Evolutionary conservation across 352 stramenopile species (phyloP).

Genomic region (Sclerospora graminicola): DNA sequence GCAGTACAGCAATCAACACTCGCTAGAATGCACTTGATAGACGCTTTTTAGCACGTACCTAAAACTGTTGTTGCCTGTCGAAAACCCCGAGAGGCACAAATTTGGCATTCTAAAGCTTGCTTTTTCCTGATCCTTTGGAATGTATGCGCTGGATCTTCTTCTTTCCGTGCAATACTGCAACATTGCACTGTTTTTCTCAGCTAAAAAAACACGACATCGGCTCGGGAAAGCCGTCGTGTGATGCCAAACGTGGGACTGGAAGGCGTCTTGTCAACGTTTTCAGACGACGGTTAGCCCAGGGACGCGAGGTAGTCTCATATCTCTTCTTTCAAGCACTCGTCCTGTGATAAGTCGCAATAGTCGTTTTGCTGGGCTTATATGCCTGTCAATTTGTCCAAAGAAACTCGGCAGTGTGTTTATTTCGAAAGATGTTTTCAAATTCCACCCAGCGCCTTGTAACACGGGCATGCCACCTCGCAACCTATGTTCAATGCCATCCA

Average conservation of each 20-base stretch:
- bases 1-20: background rate
- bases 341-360: constrained; percentile 31
- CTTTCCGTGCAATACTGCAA: constrained; percentile 5
- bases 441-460: constrained; percentile 23
- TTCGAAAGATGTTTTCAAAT: constrained; percentile 48
- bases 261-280: constrained; percentile 11
- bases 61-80: constrained; percentile 79
- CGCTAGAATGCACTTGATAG: background rate
- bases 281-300: constrained; percentile 1
- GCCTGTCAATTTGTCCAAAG: constrained; percentile 38
- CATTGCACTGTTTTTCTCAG: constrained; percentile 10
- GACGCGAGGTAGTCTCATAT: constrained; percentile 42
- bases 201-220: constrained; percentile 1
- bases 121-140: constrained; percentile 28
- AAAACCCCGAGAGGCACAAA: too few species aligned
- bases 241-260: constrained; percentile 6
- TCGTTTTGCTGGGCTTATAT: constrained; percentile 30
- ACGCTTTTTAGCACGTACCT: too few species aligned
- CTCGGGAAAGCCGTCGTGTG: constrained; percentile 2
- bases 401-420: constrained; percentile 49
- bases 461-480: constrained; percentile 25
- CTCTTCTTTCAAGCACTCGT: constrained; percentile 42
- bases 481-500: constrained; percentile 60
- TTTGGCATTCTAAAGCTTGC: constrained; percentile 40
- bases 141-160: constrained; percentile 3